phyloP scores from a whole-genome alignment of 169 alveolate genomes.

The Perkinsus olseni region DNA sequence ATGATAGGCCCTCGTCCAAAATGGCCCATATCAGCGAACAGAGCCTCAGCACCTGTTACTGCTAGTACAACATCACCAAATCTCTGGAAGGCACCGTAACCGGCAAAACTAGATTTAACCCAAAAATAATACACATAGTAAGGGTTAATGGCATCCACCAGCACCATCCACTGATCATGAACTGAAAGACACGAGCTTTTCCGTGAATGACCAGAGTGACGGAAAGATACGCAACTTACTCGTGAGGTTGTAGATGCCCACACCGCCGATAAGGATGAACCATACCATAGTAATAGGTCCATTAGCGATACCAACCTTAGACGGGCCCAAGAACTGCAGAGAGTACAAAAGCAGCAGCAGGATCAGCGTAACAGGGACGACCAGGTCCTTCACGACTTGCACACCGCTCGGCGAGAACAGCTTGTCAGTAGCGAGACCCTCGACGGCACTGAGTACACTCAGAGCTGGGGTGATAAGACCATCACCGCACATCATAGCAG shows the following conservation, averaged over 20 bases:
- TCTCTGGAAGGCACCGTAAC: neutral
- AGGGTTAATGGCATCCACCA: neutral
- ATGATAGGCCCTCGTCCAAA: neutral
- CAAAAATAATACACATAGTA: neutral
- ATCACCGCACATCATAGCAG: neutral
- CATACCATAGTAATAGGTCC: neutral
- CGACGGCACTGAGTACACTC: neutral
- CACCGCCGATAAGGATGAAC: neutral
- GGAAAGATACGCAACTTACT: no score
- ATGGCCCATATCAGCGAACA: neutral
- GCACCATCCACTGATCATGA: neutral
- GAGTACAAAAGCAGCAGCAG: neutral
- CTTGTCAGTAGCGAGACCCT: neutral
- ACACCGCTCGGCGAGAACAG: neutral
- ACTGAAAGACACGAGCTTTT: neutral
- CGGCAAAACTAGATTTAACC: neutral
- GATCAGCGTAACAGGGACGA: neutral
- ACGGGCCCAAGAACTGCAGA: neutral
- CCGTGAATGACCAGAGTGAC: neutral
- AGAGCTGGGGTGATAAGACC: neutral
- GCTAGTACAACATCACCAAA: neutral
- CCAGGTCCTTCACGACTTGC: neutral
- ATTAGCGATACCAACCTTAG: neutral
- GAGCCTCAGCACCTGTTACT: neutral
- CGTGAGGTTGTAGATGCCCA: neutral